Evolutionary conservation across 2,329 filamentous ascomycete genomes (phyloP), one percentile per base, ranked within the genome.

Genomic region (Diaporthe nobilis): DNA sequence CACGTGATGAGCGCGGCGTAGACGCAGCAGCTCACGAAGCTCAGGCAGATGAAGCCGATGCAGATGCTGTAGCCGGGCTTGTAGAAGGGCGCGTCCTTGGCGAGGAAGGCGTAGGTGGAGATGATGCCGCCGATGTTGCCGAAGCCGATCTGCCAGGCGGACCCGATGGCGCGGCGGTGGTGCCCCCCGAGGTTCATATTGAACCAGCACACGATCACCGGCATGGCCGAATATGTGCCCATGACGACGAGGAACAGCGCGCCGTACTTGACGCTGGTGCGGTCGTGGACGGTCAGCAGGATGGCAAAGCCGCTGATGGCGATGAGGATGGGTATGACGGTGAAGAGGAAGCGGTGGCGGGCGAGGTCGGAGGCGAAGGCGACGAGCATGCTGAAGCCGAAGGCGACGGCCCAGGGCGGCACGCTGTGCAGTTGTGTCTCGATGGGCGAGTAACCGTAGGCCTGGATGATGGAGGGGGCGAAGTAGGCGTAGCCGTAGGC

Each of bases 151-250:
- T 95, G 94, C 92, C 93, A 95, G 1, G 93, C 94, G 12, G 91
- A 91, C 17, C 94, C 94, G 22, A 95, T 90, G 12, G 92, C 88
- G 58, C 94, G 88, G 4, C 93, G 89, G 75, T 92, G 92, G 81
- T 95, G 94, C 0, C 93, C 94, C 2, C 91, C 91, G 1, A 95
- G 86, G 79, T 95, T 96, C 91, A 95, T 95, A 79, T 93, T 93
- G 83, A 93, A 95, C 94, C 94, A 96, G 82, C 93, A 95, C 10
- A 95, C 90, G 58, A 95, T 91, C 42, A 98, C 92, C 0, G 96
- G 95, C 93, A 98, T 96, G n/a, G 95, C 94, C 1, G 92, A 92
- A 84, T 97, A 98, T 0, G 91, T 90, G 68, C 95, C 95, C 85
- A 92, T 92, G 2, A 94, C 93, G 68, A 97, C 91, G 44, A 98